Conservation (phyloP, 2,329 filamentous ascomycete species). For the Aureobasidium sp. region DNA sequence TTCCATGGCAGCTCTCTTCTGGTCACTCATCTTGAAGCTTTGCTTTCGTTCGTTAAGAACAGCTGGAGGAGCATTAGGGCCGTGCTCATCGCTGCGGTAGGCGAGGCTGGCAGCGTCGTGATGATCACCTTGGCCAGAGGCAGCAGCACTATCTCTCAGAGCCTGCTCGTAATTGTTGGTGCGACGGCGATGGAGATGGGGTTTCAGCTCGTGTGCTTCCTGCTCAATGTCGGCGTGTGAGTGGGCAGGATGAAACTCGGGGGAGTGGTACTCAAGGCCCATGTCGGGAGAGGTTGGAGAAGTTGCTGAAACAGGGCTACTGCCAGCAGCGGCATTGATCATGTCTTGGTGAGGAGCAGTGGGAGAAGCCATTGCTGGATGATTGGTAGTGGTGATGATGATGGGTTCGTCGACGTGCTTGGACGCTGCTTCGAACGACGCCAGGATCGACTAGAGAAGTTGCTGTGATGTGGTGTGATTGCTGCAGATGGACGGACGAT, state of each 20-base stretch:
- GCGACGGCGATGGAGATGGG: constrained; percentile 19
- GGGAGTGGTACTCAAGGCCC: constrained; percentile 11
- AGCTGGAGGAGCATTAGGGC: constrained; percentile 19
- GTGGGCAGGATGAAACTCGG: constrained; percentile 6
- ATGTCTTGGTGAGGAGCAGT: constrained; percentile 15
- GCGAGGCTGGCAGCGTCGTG: background rate
- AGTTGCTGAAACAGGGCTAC: constrained; percentile 13
- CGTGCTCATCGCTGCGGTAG: constrained; percentile 14
- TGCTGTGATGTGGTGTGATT: constrained; percentile 7
- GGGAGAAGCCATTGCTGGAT: constrained; percentile 6
- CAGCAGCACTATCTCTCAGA: constrained; percentile 17
- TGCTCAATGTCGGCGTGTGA: constrained; percentile 6
- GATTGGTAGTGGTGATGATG: constrained; percentile 12
- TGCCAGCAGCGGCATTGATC: constrained; percentile 19
- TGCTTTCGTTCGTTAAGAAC: constrained; percentile 19
- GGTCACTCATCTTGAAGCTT: constrained; percentile 27
- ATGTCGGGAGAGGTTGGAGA: constrained; percentile 12
- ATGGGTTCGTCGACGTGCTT: background rate
- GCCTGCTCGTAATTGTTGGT: constrained; percentile 28
- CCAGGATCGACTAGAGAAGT: background rate
- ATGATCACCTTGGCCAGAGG: constrained; percentile 3
- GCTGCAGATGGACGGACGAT: constrained; percentile 10
- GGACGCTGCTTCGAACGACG: constrained; percentile 5
- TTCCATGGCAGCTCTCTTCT: constrained; percentile 27
- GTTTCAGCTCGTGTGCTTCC: constrained; percentile 8